Conservation (phyloP, 2,329 filamentous ascomycete genomes). For the Fusarium cicatricum region DNA sequence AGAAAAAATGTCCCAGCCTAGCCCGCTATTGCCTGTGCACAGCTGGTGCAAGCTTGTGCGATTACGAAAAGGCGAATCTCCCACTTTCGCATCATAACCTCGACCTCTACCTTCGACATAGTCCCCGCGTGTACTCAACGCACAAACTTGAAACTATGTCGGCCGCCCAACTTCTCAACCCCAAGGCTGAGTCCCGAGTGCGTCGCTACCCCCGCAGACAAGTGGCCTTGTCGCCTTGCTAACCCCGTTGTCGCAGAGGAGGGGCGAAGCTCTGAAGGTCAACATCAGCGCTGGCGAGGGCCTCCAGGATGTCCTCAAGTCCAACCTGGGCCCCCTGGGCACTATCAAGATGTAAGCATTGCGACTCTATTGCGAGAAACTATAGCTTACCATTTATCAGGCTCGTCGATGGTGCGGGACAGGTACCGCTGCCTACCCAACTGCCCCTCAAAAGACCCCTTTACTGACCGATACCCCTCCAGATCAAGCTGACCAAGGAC, state of each 20-base stretch:
- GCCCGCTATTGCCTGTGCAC: constrained; percentile 43
- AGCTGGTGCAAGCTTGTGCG: constrained; percentile 43
- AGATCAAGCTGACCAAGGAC: constrained; percentile 99
- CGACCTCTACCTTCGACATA: constrained; percentile 37
- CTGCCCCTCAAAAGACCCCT: constrained; percentile 41
- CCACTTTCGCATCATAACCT: constrained; percentile 28
- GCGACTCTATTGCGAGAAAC: not conserved
- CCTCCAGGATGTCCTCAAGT: constrained; percentile 91
- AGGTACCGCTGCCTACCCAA: constrained; percentile 56
- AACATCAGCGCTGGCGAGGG: constrained; percentile 98
- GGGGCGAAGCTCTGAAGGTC: constrained; percentile 94
- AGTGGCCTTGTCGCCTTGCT: constrained; percentile 33
- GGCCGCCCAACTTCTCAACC: constrained; percentile 96
- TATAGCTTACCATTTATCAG: constrained; percentile 51
- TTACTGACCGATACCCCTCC: constrained; percentile 45
- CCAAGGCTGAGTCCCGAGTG: constrained; percentile 97
- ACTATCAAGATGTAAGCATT: constrained; percentile 88
- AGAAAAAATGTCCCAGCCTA: constrained; percentile 48
- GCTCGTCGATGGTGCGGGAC: constrained; percentile 74
- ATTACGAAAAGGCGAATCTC: constrained; percentile 43
- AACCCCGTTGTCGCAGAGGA: constrained; percentile 67
- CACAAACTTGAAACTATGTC: constrained; percentile 70
- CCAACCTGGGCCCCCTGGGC: constrained; percentile 91
- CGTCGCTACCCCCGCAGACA: constrained; percentile 49
- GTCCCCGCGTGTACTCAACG: constrained; percentile 27